These are phyloP conservation scores for Lyophyllum shimeji DNA, from an alignment of 768 basidiomycete species.

Conservation along the genomic window DNA sequence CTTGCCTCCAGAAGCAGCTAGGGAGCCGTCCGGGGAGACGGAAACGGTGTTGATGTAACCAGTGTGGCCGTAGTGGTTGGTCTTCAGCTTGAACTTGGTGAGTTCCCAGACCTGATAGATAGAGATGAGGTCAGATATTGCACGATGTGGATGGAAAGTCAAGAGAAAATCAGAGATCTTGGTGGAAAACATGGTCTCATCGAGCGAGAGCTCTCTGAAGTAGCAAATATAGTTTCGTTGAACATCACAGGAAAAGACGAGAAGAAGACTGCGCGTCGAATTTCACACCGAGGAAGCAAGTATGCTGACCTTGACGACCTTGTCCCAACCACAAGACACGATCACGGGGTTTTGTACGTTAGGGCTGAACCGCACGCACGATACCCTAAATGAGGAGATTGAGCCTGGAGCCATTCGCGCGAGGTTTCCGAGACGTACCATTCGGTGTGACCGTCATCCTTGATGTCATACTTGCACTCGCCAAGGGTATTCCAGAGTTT, in stretches of 20 bases:
- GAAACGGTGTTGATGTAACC: slow-evolving; percentile 99
- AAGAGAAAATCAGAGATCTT: slow-evolving; percentile 66
- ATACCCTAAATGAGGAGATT: slow-evolving; percentile 64
- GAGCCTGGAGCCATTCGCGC: slow-evolving; percentile 13
- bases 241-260: slow-evolving; percentile 31
- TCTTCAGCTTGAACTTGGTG: slow-evolving; percentile 99
- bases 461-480: slow-evolving; percentile 99
- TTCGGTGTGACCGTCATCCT: slow-evolving; percentile 97
- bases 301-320: slow-evolving; percentile 92
- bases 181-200: slow-evolving; percentile 78
- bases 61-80: slow-evolving; percentile 99
- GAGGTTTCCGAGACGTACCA: slow-evolving; percentile 52
- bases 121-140: slow-evolving; percentile 16
- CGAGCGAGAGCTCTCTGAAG: slow-evolving; percentile 71
- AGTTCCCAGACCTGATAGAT: slow-evolving; percentile 92
- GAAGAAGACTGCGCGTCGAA: neutral
- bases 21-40: slow-evolving; percentile 97
- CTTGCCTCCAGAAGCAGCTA: slow-evolving; percentile 98
- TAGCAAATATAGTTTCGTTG: slow-evolving; percentile 71
- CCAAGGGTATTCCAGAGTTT: slow-evolving; percentile 99
- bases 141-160: slow-evolving; percentile 29
- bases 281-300: slow-evolving; percentile 2
- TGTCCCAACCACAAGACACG: slow-evolving; percentile 99
- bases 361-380: slow-evolving; percentile 98
- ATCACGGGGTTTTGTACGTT: slow-evolving; percentile 97